Conservation (phyloP, 352 stramenopile species). For the Aphanomyces invadans region DNA sequence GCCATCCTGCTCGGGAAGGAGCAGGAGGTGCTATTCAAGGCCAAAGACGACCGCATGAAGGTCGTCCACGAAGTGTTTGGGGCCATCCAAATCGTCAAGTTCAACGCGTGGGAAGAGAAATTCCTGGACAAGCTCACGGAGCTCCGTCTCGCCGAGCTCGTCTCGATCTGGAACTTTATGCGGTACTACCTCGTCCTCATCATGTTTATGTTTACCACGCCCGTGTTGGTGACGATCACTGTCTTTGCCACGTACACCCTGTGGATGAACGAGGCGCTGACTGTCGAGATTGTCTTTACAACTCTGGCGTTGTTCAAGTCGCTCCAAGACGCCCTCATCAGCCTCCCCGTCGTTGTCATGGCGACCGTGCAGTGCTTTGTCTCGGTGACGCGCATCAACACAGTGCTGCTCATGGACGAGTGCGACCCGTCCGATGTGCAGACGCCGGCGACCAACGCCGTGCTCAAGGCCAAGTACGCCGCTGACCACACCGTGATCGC, state of each 20-base stretch:
- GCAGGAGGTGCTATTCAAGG: constrained; percentile 19
- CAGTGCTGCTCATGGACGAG: neutral
- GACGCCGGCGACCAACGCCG: neutral
- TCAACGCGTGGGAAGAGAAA: constrained; percentile 81
- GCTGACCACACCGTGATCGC: constrained; percentile 30
- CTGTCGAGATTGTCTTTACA: constrained; percentile 15
- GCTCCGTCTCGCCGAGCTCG: constrained; percentile 41
- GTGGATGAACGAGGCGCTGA: constrained; percentile 7
- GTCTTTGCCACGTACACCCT: constrained; percentile 39
- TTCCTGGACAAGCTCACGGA: constrained; percentile 53
- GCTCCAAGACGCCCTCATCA: neutral
- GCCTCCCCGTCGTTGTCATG: neutral
- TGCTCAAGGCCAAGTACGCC: neutral
- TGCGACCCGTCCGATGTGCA: neutral
- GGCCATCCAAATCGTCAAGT: constrained; percentile 88
- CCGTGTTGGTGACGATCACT: constrained; percentile 43
- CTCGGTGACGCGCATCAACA: constrained; percentile 18
- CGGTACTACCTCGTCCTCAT: constrained; percentile 39
- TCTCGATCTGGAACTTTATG: constrained; percentile 42
- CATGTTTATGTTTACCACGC: constrained; percentile 37
- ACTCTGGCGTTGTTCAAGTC: constrained; percentile 19
- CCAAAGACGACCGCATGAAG: constrained; percentile 39
- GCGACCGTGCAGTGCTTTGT: constrained; percentile 1
- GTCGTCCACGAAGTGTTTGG: constrained; percentile 39
- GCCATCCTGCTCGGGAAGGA: constrained; percentile 23